Evolutionary conservation across 2,329 filamentous ascomycete genomes (phyloP).

Genomic region (Diplodia corticola): DNA sequence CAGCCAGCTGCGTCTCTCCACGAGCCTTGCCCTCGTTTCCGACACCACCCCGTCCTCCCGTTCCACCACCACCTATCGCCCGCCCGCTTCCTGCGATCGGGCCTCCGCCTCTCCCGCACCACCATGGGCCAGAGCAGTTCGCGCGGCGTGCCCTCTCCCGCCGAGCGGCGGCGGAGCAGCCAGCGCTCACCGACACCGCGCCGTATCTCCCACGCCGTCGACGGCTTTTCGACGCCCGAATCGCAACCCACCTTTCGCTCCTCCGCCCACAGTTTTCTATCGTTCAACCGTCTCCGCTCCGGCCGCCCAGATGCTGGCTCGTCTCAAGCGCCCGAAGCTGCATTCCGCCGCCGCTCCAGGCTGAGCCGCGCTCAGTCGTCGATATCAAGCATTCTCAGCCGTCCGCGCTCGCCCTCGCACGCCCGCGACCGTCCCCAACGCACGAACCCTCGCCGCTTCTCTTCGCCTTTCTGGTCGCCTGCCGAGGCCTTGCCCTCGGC

Average conservation of each 20-base stretch:
- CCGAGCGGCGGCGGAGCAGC: slow-evolving; percentile 23
- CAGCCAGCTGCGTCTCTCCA: slow-evolving; percentile 22
- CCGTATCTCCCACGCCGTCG: slow-evolving; percentile 31
- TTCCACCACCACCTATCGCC: slow-evolving; percentile 22
- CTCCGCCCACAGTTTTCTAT: slow-evolving; percentile 32
- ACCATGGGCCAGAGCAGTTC: slow-evolving; percentile 44
- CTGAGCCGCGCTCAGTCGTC: slow-evolving; percentile 40
- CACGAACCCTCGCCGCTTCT: slow-evolving; percentile 27
- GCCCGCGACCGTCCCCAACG: slow-evolving; percentile 24
- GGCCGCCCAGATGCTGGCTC: slow-evolving; percentile 36
- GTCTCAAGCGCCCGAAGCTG: slow-evolving; percentile 28
- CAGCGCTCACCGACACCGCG: slow-evolving; percentile 34
- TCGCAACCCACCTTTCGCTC: slow-evolving; percentile 28
- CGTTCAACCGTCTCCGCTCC: slow-evolving; percentile 36
- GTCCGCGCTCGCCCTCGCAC: slow-evolving; percentile 13
- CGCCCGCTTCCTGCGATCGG: slow-evolving; percentile 19
- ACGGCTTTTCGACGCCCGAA: slow-evolving; percentile 30
- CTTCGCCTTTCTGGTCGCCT: slow-evolving; percentile 26
- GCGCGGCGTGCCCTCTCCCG: slow-evolving; percentile 31
- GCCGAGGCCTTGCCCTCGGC: slow-evolving; percentile 27
- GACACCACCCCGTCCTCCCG: slow-evolving; percentile 15
- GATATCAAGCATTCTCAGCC: slow-evolving; percentile 33
- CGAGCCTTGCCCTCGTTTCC: slow-evolving; percentile 20
- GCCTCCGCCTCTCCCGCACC: slow-evolving; percentile 28
- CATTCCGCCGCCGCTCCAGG: slow-evolving; percentile 34